phyloP scores from a whole-genome alignment of 2,329 filamentous ascomycete species.

The Cladosporium halotolerans region DNA sequence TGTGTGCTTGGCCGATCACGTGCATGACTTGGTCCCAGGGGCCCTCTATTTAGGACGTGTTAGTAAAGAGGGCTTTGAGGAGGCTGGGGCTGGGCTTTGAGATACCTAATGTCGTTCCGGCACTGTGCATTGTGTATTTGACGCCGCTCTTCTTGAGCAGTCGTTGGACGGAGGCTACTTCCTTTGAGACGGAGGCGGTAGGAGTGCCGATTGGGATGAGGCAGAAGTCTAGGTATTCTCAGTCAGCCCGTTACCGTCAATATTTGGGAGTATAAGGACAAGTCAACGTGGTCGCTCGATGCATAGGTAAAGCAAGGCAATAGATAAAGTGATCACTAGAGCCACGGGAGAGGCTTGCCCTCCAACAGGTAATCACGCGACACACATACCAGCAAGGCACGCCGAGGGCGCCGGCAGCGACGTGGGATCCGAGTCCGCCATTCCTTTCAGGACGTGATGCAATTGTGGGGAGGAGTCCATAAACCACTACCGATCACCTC shows the following conservation, averaged over 20 bases:
- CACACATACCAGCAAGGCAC: slow-evolving; percentile 56
- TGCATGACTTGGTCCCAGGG: slow-evolving; percentile 83
- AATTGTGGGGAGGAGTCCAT: slow-evolving; percentile 29
- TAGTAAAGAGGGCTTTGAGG: not conserved
- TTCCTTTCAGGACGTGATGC: slow-evolving; percentile 20
- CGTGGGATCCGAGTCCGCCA: slow-evolving; percentile 26
- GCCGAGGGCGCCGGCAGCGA: slow-evolving; percentile 56
- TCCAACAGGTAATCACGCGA: no score
- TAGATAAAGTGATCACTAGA: no score
- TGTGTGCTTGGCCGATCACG: slow-evolving; percentile 78
- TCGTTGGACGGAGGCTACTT: slow-evolving; percentile 83
- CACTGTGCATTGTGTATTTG: slow-evolving; percentile 83
- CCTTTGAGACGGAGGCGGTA: slow-evolving; percentile 47
- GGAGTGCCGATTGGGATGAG: slow-evolving; percentile 67
- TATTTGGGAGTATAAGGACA: no score
- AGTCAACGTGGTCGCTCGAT: no score
- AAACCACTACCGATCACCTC: not conserved
- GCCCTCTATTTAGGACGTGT: slow-evolving; percentile 56
- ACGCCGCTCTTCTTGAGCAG: slow-evolving; percentile 75
- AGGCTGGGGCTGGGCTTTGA: slow-evolving; percentile 14
- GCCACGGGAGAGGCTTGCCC: no score
- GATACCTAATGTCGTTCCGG: slow-evolving; percentile 85
- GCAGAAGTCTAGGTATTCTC: slow-evolving; percentile 64
- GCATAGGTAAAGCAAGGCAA: no score
- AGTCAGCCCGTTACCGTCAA: not conserved